Evolutionary conservation across 371 early-diverging fungal species (phyloP).

Genomic region (Quaeritorhiza haematococci): DNA sequence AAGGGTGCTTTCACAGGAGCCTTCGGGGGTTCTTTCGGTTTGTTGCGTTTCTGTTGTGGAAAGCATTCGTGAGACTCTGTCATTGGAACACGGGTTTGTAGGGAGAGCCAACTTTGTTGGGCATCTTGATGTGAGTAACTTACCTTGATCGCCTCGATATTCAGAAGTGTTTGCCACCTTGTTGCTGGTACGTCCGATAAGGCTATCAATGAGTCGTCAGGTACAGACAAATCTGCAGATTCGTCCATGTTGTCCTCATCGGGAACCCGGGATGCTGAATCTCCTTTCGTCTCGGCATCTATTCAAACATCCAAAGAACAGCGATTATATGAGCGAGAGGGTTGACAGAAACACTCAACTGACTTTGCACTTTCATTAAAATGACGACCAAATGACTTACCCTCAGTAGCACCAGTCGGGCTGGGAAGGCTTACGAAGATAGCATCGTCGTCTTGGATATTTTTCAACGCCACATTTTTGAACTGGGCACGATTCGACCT

Average conservation of each 20-base stretch:
- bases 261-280: no score
- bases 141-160: constrained; percentile 84
- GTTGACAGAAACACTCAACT: constrained; percentile 6
- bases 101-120: no score
- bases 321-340: not conserved
- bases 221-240: no score
- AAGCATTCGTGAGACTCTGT: not conserved
- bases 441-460: constrained; percentile 59
- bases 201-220: constrained; percentile 76
- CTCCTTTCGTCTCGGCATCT: no score
- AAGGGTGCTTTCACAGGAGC: constrained; percentile 87
- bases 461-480: constrained; percentile 57
- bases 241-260: constrained; percentile 8
- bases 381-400: not conserved
- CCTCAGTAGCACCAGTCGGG: no score
- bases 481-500: constrained; percentile 74
- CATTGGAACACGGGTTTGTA: constrained; percentile 1
- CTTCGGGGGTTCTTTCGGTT: constrained; percentile 82
- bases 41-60: constrained; percentile 70
- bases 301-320: not conserved
- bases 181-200: constrained; percentile 74
- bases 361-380: not conserved
- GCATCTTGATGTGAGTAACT: not conserved
- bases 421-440: no score
- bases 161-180: constrained; percentile 86